Base-by-base conservation (phyloP, 305 asterid species). In the Fraxinus albicans region DNA sequence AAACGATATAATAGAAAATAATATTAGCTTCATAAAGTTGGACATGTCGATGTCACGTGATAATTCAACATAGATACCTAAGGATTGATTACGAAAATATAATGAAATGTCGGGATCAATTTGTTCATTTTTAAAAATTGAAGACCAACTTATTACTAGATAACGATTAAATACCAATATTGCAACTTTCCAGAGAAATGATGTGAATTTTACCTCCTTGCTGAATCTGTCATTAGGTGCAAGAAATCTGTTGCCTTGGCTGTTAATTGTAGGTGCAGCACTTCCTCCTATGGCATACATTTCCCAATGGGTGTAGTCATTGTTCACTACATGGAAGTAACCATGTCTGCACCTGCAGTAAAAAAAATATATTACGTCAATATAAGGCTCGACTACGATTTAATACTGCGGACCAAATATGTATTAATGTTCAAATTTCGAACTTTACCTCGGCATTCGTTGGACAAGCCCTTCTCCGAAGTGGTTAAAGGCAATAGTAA, bases 281-380 rank as follows among this genome's bases (percentile, higher is more conserved):
- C 97, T 93, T 6, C 97, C 97, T 77, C 97, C 97, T 84, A 93
- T 88, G 1, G 97, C 97, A 88, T 93, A 93, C 97, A 93, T 93
- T 83, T 93, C 93, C 97, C 97, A 93, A 35, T 92, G 96, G 1
- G 94, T 92, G 78, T 93, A 93, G 94, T 93, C 97, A 84, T 93
- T 93, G 85, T 93, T 93, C 84, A 93, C 97, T 83, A 93, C 97
- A 86, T 93, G 97, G 73, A 93, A 93, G 79, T 93, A 92, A 25
- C 97, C 97, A 88, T 88, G 97, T 77, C 97, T 89, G 53, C 97
- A 93, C 88, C 97, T 93, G 89, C 85, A 89, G 36, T 12, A 27
- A 27, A 4, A 67, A 10, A 63, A 65, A 23, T 1, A 25, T 1
- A 0, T 67, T 67, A 67, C 35, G 13, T 67, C 17, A 1, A 27